phyloP scores from a whole-genome alignment of 2,329 filamentous ascomycete species.

The Talaromyces amestolkiae region DNA sequence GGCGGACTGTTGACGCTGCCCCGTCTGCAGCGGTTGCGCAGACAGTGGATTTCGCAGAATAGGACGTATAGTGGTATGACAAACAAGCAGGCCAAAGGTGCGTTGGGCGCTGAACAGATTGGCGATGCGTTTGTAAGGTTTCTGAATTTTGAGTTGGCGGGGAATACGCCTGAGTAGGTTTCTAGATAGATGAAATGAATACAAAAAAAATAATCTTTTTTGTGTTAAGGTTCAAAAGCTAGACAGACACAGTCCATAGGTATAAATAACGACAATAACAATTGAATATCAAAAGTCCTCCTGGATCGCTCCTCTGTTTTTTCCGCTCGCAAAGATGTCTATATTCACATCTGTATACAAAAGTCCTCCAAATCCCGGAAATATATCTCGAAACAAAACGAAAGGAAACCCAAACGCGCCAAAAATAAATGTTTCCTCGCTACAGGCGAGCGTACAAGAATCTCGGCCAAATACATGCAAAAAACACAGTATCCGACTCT shows the following conservation, averaged over 20 bases:
- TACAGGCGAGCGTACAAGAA: not conserved
- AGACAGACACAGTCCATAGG: not conserved
- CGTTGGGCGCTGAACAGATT: conserved; percentile 35
- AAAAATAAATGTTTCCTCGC: not conserved
- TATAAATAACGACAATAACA: not conserved
- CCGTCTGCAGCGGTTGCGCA: conserved; percentile 42
- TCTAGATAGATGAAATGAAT: not conserved
- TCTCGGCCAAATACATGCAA: not conserved
- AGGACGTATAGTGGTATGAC: conserved; percentile 38
- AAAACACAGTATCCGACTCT: not conserved
- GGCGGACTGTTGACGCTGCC: conserved; percentile 43
- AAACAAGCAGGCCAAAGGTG: conserved; percentile 35
- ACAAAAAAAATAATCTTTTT: not conserved
- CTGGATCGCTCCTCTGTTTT: conserved; percentile 19
- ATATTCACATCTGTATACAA: conserved; percentile 3
- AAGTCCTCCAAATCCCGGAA: conserved; percentile 2
- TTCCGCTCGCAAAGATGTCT: conserved; percentile 1
- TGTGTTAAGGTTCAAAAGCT: not conserved
- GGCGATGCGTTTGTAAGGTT: conserved; percentile 48
- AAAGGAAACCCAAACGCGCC: not conserved
- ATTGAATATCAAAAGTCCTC: conserved; percentile 15
- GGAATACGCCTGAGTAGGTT: conserved; percentile 22
- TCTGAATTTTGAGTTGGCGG: conserved; percentile 45
- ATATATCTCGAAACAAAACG: not conserved
- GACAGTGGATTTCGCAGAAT: conserved; percentile 49